Evolutionary conservation across 1,139 yeast species (phyloP), one percentile per base, ranked within the genome.

Genomic region (Fermentozyma sake): DNA sequence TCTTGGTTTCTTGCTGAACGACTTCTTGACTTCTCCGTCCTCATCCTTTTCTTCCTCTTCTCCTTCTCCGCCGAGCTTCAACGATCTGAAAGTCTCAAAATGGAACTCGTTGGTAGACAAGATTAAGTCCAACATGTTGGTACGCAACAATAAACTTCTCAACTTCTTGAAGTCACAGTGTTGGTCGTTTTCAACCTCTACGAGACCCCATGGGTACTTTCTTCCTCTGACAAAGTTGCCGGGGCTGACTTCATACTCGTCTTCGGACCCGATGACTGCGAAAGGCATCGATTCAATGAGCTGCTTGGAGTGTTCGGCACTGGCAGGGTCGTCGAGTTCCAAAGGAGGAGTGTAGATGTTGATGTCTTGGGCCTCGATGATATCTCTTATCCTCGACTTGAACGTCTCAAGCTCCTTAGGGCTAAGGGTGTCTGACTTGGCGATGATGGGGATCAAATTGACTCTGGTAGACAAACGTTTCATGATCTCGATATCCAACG

Each of bases 201-300:
- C 97, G 30, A 85, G 69, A 23, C 98, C 98, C 98, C 98, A 91
- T 38, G 95, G 89, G 53, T 91, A 91, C 55, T 85, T 85, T 60
- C 99, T 80, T 25, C 96, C 98, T 39, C 83, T 74, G 26, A 86
- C 89, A 39, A 73, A 66, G 39, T 75, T 71, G 20, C 96, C 96
- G 24, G 81, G 78, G 14, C 78, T 68, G 28, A 80, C 69, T 49
- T 85, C 89, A 37, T 78, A 80, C 48, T 84, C 95, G 38, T 80
- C 80, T 54, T 86, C 96, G 7, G 95, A 81, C 2, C 96, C 96
- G 58, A 91, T 79, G 15, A 91, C 70, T 6, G 96, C 87, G 61
- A 85, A 91, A 22, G 98, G 98, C 93, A 89, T 85, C 21, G 87
- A 71, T 51, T 85, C 95, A 45, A 85, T 82, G 52, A 86, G 66